Base-by-base conservation (phyloP, 2,329 filamentous ascomycete genomes). In the Fragosphaeria purpurea region DNA sequence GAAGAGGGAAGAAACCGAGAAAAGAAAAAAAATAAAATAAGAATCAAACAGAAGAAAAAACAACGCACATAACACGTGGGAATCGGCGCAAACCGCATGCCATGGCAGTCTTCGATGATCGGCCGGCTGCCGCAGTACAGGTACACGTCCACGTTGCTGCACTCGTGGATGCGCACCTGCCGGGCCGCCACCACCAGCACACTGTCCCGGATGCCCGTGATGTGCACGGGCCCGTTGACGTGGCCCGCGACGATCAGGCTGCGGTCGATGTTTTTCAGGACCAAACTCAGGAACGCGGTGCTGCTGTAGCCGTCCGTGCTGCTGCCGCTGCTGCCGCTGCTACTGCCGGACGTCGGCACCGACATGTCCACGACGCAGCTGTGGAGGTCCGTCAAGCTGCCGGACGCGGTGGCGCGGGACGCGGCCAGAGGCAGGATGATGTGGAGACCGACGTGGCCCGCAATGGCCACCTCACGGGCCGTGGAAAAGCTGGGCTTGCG, bases 101-200 rank as follows among this genome's bases (percentile, higher is more conserved):
- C 76, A 31, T 69, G 75, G 63, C 91, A 97, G 57, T 93, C 85
- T 66, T 98, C 93, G 56, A 98, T 95, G 59, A 98, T 96, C 0
- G 93, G 93, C 55, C 89, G 82, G 60, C 87, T 93, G 1, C 75
- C 73, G 62, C 86, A 90, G 57, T 84, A 78, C 52, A 98, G 72
- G 63, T 97, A 97, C 9, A 98, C 75, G 57, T 88, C 81, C 38
- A 94, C 85, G 54, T 89, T 78, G 43, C 71, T 74, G 62, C 88
- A 94, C 57, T 91, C 85, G 64, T 98, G 93, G 71, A 98, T 91
- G 30, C 93, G 80, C 60, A 95, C 88, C 66, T 98, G 93, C n/a
- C 85, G 77, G 48, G 87, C 86, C 6, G 80, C 75, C 3, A 95
- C 81, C 0, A 96, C 80, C 11, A 95, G 66, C n/a, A 88, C 77